A percentile compares a stretch with the other conserved stretches of the same genome.
Evolutionary conservation across 192 early-diverging fungal species (phyloP).

Genomic region (Backusella mclennaniae): DNA sequence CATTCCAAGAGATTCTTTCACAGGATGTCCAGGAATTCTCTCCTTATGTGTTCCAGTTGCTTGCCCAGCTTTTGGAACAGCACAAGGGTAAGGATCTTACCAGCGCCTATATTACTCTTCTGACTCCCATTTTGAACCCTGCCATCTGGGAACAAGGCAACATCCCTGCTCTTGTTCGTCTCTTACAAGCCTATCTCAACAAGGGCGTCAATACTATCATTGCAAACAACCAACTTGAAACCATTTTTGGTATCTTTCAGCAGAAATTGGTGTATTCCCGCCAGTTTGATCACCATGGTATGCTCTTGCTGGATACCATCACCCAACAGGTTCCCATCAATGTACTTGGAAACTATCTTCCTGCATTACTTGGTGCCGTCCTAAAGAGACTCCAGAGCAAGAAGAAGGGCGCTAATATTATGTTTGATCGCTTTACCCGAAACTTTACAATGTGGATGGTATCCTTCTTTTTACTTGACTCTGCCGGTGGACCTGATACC

Average conservation of each 20-base stretch:
- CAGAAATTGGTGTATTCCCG: conserved; percentile 87
- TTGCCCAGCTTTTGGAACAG: conserved; percentile 83
- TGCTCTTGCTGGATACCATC: conserved; percentile 77
- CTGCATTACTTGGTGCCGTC: conserved; percentile 43
- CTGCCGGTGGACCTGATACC: conserved; percentile 55
- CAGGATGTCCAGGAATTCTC: conserved; percentile 88
- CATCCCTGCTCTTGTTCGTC: conserved; percentile 89
- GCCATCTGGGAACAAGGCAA: conserved; percentile 91
- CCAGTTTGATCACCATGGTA: conserved; percentile 82
- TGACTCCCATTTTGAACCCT: conserved; percentile 82
- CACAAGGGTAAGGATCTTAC: conserved; percentile 68
- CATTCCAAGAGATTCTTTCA: conserved; percentile 86
- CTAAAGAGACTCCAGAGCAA: conserved; percentile 51
- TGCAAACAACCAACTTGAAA: conserved; percentile 66
- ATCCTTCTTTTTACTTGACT: conserved; percentile 63
- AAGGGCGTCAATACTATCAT: conserved; percentile 72
- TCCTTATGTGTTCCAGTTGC: conserved; percentile 97
- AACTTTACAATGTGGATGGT: conserved; percentile 69
- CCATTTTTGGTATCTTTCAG: conserved; percentile 86
- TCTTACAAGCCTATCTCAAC: conserved; percentile 84
- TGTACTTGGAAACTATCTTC: conserved; percentile 46
- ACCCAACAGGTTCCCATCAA: conserved; percentile 72
- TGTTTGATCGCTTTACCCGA: conserved; percentile 56
- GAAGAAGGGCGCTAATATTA: conserved; percentile 30
- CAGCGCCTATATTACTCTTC: conserved; percentile 65